Base-by-base conservation (phyloP, 1,284 basidiomycete species). In the Sporisorium graminicola region DNA sequence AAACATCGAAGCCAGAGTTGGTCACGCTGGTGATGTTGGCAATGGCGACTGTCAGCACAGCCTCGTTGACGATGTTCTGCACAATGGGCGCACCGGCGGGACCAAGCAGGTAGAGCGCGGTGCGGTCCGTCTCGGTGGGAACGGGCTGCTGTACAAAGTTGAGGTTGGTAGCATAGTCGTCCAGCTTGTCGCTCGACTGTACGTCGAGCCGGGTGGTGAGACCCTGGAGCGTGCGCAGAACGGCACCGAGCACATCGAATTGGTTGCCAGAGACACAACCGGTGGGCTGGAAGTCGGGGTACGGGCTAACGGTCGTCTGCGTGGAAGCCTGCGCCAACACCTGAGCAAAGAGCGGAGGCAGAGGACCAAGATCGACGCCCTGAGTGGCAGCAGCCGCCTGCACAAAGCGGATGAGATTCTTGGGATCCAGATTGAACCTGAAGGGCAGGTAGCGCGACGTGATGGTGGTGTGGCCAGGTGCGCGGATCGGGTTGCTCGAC, bases 21-120 rank as follows among this genome's bases (percentile, higher is more conserved):
- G 73, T 69, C 27, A 88, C 87, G 14, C 85, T 89, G 88, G 90
- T 91, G 77, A 92, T 91, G 74, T 90, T 90, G 8, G 90, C 92
- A 54, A 88, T 86, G 37, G 78, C 87, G 82, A 93, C 92, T 6
- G 87, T 85, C 49, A 93, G 85, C 8, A 87, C 74, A 2, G 91
- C 88, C 43, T 88, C 87, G 66, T 90, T 88, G 47, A 93, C 92
- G 22, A 93, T 88, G 79, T 88, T 87, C 82, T 92, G 91, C 6
- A 91, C 89, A 55, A 92, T 87, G 18, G 91, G 90, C 2, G 88
- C 77, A 66, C 74, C 78, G 7, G 81, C 83, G 5, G 90, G 91
- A 37, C 91, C 91, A 50, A 92, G 90, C 54, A 93, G 87, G 86
- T 90, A 92, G 29, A 93, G 86, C 0, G 89, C 89, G 0, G 90